A percentile compares a stretch with the other conserved stretches of the same genome.
Evolutionary conservation across 192 early-diverging fungal species (phyloP).

Genomic region (Podila epigama): DNA sequence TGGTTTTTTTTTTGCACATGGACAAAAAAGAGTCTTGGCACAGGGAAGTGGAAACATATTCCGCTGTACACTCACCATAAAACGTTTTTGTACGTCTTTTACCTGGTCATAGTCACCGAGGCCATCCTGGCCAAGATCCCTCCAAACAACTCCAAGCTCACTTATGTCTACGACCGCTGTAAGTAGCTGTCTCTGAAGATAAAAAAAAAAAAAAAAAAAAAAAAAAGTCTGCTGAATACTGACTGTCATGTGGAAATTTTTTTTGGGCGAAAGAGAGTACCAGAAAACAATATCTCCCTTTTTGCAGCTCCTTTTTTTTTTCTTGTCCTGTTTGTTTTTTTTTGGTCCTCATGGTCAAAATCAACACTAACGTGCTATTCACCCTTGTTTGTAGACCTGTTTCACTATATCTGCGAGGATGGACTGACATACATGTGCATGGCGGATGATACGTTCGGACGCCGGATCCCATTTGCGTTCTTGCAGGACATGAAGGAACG

Average conservation of each 20-base stretch:
- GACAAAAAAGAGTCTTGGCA: not conserved
- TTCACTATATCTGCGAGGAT: slow-evolving; percentile 87
- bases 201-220: slow-evolving; percentile 4
- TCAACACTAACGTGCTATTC: not conserved
- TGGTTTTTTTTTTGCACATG: not conserved
- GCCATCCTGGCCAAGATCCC: slow-evolving; percentile 91
- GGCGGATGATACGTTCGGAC: slow-evolving; percentile 74
- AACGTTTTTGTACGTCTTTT: not conserved
- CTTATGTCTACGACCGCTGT: slow-evolving; percentile 89
- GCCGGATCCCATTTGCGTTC: slow-evolving; percentile 90
- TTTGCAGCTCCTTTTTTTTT: not conserved
- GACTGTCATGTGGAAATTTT: not conserved
- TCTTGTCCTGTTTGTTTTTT: not conserved
- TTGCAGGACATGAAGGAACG: slow-evolving; percentile 79
- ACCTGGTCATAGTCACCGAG: slow-evolving; percentile 66
- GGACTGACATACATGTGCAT: slow-evolving; percentile 89
- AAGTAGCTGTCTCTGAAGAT: not conserved
- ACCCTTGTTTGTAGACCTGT: slow-evolving; percentile 73
- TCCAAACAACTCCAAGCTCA: slow-evolving; percentile 89
- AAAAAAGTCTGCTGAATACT: not conserved
- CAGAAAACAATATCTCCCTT: not conserved
- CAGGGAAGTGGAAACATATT: too few species aligned
- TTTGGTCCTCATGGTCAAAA: not conserved
- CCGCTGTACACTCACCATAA: not conserved
- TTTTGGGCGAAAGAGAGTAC: too few species aligned